A percentile compares a stretch with the other conserved stretches of the same genome.
Evolutionary conservation across 2,329 filamentous ascomycete genomes (phyloP).

Genomic region (Cytospora mali): DNA sequence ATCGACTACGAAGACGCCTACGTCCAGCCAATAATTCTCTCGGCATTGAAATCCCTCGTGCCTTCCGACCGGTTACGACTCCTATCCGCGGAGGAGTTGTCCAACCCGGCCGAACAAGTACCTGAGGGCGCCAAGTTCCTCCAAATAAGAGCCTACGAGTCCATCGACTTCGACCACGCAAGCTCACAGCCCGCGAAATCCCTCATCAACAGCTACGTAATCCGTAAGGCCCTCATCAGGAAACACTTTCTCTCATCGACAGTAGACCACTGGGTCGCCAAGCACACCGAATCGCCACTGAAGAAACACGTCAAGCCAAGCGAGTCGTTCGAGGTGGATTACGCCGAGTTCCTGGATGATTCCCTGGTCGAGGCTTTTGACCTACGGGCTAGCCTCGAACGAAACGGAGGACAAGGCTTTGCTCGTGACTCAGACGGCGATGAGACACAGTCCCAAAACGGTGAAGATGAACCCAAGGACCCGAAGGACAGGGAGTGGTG

Average conservation of each 20-base stretch:
- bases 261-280: slow-evolving; percentile 81
- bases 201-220: slow-evolving; percentile 87
- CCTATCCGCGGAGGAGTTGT: slow-evolving; percentile 47
- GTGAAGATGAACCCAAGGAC: neutral
- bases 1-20: slow-evolving; percentile 87
- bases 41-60: slow-evolving; percentile 67
- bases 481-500: slow-evolving; percentile 74
- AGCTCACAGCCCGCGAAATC: slow-evolving; percentile 62
- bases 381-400: slow-evolving; percentile 73
- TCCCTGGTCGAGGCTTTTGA: slow-evolving; percentile 90
- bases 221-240: slow-evolving; percentile 92
- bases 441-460: slow-evolving; percentile 31
- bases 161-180: slow-evolving; percentile 79
- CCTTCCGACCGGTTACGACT: slow-evolving; percentile 57
- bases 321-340: slow-evolving; percentile 92
- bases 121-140: slow-evolving; percentile 55
- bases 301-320: slow-evolving; percentile 72
- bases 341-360: slow-evolving; percentile 94
- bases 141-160: slow-evolving; percentile 85
- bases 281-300: slow-evolving; percentile 74
- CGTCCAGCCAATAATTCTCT: slow-evolving; percentile 81
- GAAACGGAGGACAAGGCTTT: slow-evolving; percentile 54
- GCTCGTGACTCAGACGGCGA: slow-evolving; percentile 16
- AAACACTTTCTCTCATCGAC: slow-evolving; percentile 93
- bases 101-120: slow-evolving; percentile 38